A percentile compares a stretch with the other conserved stretches of the same genome.
Conservation (phyloP, 345 rosid species). For the Noccaea bulbosa region DNA sequence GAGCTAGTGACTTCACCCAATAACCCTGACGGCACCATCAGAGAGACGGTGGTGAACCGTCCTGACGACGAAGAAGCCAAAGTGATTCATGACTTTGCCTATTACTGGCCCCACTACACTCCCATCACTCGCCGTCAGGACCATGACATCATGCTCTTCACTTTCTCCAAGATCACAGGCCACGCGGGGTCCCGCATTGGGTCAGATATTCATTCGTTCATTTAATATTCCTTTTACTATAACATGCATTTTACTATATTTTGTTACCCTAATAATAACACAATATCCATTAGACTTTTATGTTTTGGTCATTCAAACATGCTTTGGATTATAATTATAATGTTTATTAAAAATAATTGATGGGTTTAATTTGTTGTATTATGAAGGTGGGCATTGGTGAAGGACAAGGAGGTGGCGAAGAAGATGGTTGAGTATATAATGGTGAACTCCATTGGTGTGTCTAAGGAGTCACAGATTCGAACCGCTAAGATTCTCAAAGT, state of each 20-base stretch:
- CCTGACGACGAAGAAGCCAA: slow-evolving; percentile 53
- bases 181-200: slow-evolving; percentile 97
- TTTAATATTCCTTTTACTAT: not conserved
- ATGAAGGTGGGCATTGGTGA: slow-evolving; percentile 80
- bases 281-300: not conserved
- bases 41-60: slow-evolving; percentile 70
- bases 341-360: not conserved
- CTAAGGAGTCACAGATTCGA: slow-evolving; percentile 83
- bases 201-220: slow-evolving; percentile 41
- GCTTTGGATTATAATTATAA: not conserved
- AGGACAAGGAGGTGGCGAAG: slow-evolving; percentile 64
- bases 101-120: slow-evolving; percentile 90
- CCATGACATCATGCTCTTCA: slow-evolving; percentile 81
- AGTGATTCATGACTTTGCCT: slow-evolving; percentile 79
- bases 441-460: slow-evolving; percentile 74
- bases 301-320: not conserved
- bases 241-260: not conserved
- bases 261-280: no score
- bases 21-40: slow-evolving; percentile 79
- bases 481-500: slow-evolving; percentile 70
- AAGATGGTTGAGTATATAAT: slow-evolving; percentile 68
- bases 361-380: not conserved
- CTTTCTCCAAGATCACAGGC: slow-evolving; percentile 89
- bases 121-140: slow-evolving; percentile 68
- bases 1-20: slow-evolving; percentile 80